Evolutionary conservation across 2,329 filamentous ascomycete genomes (phyloP).

Genomic region (Aspergillus calidoustus): DNA sequence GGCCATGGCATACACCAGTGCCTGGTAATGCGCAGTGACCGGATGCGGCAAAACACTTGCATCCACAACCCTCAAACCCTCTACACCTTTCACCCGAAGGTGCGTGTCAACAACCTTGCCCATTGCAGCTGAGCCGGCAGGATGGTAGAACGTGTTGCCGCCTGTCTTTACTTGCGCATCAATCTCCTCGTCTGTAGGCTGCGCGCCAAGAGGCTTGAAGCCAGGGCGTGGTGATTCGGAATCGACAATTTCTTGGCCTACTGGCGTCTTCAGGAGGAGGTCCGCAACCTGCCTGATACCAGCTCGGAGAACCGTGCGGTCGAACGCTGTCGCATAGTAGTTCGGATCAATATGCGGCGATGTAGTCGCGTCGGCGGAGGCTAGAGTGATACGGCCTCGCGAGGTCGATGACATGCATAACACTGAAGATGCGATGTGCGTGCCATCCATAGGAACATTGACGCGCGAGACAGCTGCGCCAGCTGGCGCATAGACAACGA

Average conservation of each 20-base stretch:
- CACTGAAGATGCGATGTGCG: slow-evolving; percentile 28
- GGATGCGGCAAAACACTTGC: slow-evolving; percentile 31
- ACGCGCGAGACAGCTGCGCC: slow-evolving; percentile 17
- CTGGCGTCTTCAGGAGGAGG: slow-evolving; percentile 16
- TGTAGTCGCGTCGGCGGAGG: slow-evolving; percentile 20
- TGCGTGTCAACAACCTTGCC: slow-evolving; percentile 18
- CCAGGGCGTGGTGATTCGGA: slow-evolving; percentile 22
- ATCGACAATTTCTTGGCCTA: slow-evolving; percentile 22
- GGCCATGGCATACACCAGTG: slow-evolving; percentile 23
- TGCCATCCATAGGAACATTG: slow-evolving; percentile 28
- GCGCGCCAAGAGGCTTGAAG: not conserved
- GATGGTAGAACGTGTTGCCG: slow-evolving; percentile 24
- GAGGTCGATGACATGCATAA: slow-evolving; percentile 29
- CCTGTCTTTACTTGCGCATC: slow-evolving; percentile 4
- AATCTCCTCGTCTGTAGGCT: slow-evolving; percentile 16
- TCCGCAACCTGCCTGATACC: slow-evolving; percentile 23
- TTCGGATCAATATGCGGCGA: slow-evolving; percentile 36
- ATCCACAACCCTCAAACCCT: slow-evolving; percentile 30
- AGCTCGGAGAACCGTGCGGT: slow-evolving; percentile 24
- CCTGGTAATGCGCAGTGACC: slow-evolving; percentile 26
- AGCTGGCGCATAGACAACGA: slow-evolving; percentile 32
- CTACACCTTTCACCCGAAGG: slow-evolving; percentile 18
- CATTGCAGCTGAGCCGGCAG: slow-evolving; percentile 20
- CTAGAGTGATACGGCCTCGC: slow-evolving; percentile 25
- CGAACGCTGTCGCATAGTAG: slow-evolving; percentile 34